Percentiles rank a stretch among this genome's conserved stretches.
These are phyloP conservation scores for Dalbergia cochinchinensis DNA, from an alignment of 306 rosid genomes.

Conservation along the genomic window DNA sequence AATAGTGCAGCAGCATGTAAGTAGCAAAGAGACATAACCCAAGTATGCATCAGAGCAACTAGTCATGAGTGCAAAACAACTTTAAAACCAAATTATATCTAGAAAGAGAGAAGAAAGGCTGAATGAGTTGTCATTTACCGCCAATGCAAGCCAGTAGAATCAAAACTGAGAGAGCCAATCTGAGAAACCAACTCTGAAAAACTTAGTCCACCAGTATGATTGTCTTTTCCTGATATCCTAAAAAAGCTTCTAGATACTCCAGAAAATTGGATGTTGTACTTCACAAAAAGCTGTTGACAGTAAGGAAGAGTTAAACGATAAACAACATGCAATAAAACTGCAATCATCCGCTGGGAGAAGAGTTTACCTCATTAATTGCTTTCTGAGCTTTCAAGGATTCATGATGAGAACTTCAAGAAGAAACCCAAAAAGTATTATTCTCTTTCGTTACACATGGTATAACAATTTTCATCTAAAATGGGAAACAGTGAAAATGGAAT, in stretches of 20 bases:
- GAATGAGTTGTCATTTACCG: slow-evolving; percentile 62
- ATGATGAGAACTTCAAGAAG: slow-evolving; percentile 89
- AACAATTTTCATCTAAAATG: slow-evolving; percentile 35
- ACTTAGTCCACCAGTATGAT: slow-evolving; percentile 59
- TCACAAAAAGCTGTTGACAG: slow-evolving; percentile 91
- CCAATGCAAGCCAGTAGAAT: slow-evolving; percentile 96
- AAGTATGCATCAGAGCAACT: slow-evolving; percentile 36
- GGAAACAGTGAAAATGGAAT: slow-evolving; percentile 32
- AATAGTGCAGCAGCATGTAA: slow-evolving; percentile 33
- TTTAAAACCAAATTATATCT: slow-evolving; percentile 31
- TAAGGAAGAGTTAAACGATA: slow-evolving; percentile 42
- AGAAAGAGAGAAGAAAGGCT: slow-evolving; percentile 24
- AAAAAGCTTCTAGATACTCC: slow-evolving; percentile 95
- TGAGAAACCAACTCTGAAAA: slow-evolving; percentile 87
- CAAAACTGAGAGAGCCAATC: slow-evolving; percentile 94
- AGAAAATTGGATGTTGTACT: slow-evolving; percentile 96
- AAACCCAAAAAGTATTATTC: slow-evolving; percentile 46
- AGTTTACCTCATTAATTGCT: slow-evolving; percentile 91
- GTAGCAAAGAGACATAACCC: slow-evolving; percentile 17
- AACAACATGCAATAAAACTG: slow-evolving; percentile 35
- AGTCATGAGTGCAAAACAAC: slow-evolving; percentile 37
- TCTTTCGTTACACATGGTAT: slow-evolving; percentile 28
- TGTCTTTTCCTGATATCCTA: slow-evolving; percentile 68
- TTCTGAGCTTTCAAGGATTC: slow-evolving; percentile 97
- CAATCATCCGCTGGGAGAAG: slow-evolving; percentile 41